Percentiles rank a stretch among this genome's conserved stretches.
Conservation (phyloP, 257 asterid genomes). For the Lithospermum erythrorhizon region DNA sequence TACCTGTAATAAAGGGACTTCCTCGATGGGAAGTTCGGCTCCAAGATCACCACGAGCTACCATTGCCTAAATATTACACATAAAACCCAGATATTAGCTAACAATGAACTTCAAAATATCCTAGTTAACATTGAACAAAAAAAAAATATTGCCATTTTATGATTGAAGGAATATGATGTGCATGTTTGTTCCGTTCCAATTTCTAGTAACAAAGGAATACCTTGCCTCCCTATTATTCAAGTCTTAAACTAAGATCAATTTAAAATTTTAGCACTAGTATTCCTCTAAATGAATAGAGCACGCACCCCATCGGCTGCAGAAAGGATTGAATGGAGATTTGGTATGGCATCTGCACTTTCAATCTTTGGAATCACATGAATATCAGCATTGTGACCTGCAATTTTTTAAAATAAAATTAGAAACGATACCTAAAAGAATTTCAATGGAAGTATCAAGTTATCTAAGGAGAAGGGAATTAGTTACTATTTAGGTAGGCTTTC, state of each 20-base stretch:
- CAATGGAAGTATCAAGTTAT: constrained; percentile 2
- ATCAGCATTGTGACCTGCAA: constrained; percentile 73
- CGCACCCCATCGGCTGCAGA: constrained; percentile 91
- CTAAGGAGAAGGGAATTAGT: constrained; percentile 12
- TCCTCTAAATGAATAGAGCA: background rate
- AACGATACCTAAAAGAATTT: constrained; percentile 2
- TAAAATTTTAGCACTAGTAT: background rate
- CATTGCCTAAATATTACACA: constrained; percentile 61
- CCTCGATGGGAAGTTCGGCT: constrained; percentile 98
- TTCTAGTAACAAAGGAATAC: too few species aligned
- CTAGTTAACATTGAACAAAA: background rate
- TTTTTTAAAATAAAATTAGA: constrained; percentile 9
- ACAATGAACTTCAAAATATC: background rate
- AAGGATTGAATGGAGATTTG: constrained; percentile 80
- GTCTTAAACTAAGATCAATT: background rate
- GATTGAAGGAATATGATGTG: background rate
- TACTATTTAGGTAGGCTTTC: constrained; percentile 78
- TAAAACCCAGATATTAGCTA: background rate
- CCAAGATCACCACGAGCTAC: constrained; percentile 99
- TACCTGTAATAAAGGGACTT: constrained; percentile 97
- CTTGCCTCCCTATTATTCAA: background rate
- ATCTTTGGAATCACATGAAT: constrained; percentile 81
- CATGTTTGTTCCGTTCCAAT: too few species aligned
- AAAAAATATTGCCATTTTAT: background rate
- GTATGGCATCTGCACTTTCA: constrained; percentile 97